Base-by-base conservation (phyloP, 202 grass and related monocot species). In the Eragrostis tef region DNA sequence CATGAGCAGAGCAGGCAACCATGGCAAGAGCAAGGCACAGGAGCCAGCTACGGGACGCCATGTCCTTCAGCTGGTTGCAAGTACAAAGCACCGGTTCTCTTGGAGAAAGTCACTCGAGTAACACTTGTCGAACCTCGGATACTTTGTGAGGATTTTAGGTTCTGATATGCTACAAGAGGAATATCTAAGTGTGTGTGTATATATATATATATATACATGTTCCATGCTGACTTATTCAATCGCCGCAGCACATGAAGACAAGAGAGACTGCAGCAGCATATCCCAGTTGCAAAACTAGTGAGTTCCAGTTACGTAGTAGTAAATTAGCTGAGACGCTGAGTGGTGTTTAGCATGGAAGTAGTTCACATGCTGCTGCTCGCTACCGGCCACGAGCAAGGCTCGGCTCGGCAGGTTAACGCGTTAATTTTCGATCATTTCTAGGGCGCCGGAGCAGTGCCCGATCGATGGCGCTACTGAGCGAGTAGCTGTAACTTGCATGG, bases 1-100 rank as follows among this genome's bases (percentile, higher is more conserved):
- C 92, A 77, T 77, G 74, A 11, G 47, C 86, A 42, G 26, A 58
- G 41, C 2, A 83, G 45, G n/a, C 53, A 11, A 86, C 5, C 48
- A 77, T 46, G 50, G 46, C 70, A 11, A 87, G 68, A 69, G 54
- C 54, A 62, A 89, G 66, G 9, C 21, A 27, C 9, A 64, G 17
- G 25, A 74, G 22, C 53, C 78, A 51, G 60, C 24, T 53, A 17
- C 8, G 6, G 12, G 7, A 51, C 20, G 44, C 27, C 88, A 90
- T 90, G 48, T 54, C 26, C 15, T 64, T 11, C 11, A 29, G 16
- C 42, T 34, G 13, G 53, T 6, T 3, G 51, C 57, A n/a, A 20
- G 17, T 24, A 6, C 16, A 29, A 14, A 16, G 0, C 26, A 39
- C 27, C 2, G 9, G 6, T 20, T 44, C 21, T 48, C 2, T 39